These are phyloP conservation scores for Syzygium aqueum DNA, from an alignment of 345 rosid species.

Conservation along the genomic window DNA sequence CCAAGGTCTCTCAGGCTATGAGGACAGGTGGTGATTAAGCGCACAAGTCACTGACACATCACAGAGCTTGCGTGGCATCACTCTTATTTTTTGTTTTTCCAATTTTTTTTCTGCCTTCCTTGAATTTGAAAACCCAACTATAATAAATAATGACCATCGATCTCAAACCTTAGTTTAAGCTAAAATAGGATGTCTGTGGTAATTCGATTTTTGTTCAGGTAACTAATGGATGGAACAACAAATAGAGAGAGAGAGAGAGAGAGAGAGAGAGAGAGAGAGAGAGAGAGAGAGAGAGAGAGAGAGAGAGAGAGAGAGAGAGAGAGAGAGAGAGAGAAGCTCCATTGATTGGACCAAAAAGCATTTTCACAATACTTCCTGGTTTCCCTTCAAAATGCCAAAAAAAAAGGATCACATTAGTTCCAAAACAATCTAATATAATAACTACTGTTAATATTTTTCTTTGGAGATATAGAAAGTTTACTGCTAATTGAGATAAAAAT, in stretches of 20 bases:
- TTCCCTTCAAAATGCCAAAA: neutral
- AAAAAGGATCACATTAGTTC: neutral
- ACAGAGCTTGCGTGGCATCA: neutral
- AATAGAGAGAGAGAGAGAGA: neutral
- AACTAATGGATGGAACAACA: neutral
- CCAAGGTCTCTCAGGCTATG: neutral
- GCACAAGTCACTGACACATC: neutral
- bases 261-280: neutral
- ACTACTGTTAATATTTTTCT: neutral
- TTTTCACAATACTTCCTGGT: neutral
- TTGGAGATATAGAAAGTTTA: neutral
- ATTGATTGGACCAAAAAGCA: neutral
- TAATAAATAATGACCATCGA: neutral
- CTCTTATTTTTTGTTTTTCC: neutral
- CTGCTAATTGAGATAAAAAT: neutral
- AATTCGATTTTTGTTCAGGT: accelerated
- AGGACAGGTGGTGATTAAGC: neutral
- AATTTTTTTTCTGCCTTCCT: neutral
- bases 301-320: neutral
- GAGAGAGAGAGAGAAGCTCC: neutral
- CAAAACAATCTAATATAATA: neutral
- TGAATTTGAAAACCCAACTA: neutral
- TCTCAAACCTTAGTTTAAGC: neutral
- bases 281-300: neutral
- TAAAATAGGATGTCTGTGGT: neutral